phyloP scores from a whole-genome alignment of 306 rosid genomes.

The Glycine soja region DNA sequence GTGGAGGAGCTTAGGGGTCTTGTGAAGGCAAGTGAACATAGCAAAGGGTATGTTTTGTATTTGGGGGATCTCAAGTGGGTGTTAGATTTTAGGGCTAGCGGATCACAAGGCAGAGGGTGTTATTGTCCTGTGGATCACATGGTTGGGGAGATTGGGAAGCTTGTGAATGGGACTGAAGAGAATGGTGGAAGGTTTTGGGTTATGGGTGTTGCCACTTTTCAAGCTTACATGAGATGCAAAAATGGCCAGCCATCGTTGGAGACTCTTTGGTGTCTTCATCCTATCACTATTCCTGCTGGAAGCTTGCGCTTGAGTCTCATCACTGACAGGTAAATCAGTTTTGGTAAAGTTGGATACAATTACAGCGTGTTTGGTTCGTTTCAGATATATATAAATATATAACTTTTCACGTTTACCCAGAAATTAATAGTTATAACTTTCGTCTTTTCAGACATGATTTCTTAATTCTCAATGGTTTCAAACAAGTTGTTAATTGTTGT shows the following conservation, averaged over 20 bases:
- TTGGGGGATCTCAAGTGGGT: constrained; percentile 90
- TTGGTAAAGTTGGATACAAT: constrained; percentile 51
- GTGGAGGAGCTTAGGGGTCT: constrained; percentile 65
- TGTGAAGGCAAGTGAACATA: constrained; percentile 43
- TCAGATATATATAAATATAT: no score
- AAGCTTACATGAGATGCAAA: constrained; percentile 84
- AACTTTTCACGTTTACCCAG: background rate
- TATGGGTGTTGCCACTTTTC: constrained; percentile 87
- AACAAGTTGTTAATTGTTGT: background rate
- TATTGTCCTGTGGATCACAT: constrained; percentile 85
- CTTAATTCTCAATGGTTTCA: background rate
- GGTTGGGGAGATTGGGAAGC: constrained; percentile 82
- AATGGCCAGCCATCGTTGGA: constrained; percentile 77
- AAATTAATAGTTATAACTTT: background rate
- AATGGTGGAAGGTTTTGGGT: constrained; percentile 68
- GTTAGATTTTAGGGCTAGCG: constrained; percentile 56
- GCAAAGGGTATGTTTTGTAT: constrained; percentile 78
- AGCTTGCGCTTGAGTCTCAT: constrained; percentile 82
- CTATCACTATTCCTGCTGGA: constrained; percentile 78
- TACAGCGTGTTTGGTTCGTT: background rate
- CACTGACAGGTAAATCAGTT: constrained; percentile 71
- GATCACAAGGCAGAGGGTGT: constrained; percentile 55
- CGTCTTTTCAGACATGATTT: background rate
- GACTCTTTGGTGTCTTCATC: constrained; percentile 83
- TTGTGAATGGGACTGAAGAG: constrained; percentile 61